Evolutionary conservation across 1,139 yeast species (phyloP).

Genomic region (Blastobotrys apis): DNA sequence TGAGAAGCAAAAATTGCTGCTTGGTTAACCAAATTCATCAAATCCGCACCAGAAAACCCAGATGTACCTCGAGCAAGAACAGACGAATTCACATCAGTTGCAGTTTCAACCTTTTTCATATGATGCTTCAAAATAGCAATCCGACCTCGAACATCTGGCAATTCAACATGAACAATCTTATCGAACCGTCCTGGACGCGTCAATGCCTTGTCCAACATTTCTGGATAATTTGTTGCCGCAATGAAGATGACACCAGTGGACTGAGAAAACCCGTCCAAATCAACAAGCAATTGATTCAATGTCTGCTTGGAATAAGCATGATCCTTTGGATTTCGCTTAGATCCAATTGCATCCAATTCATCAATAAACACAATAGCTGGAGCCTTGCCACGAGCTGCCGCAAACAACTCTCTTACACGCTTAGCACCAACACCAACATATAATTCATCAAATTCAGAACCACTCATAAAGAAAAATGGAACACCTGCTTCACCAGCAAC

Average conservation of each 20-base stretch:
- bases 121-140: slow-evolving; percentile 88
- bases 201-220: slow-evolving; percentile 90
- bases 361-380: slow-evolving; percentile 97
- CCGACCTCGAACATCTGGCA: slow-evolving; percentile 98
- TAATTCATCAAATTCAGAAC: slow-evolving; percentile 95
- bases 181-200: slow-evolving; percentile 99
- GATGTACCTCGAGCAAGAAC: slow-evolving; percentile 95
- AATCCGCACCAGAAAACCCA: slow-evolving; percentile 95
- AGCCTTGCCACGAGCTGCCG: slow-evolving; percentile 89
- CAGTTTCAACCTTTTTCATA: slow-evolving; percentile 82
- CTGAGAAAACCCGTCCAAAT: slow-evolving; percentile 93
- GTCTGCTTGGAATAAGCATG: slow-evolving; percentile 98
- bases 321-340: slow-evolving; percentile 93
- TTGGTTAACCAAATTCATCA: slow-evolving; percentile 91
- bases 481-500: slow-evolving; percentile 99
- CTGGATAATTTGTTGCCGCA: slow-evolving; percentile 98
- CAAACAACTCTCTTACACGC: slow-evolving; percentile 88
- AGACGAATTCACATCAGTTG: slow-evolving; percentile 80
- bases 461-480: slow-evolving; percentile 97
- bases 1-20: slow-evolving; percentile 98
- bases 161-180: slow-evolving; percentile 88
- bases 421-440: slow-evolving; percentile 99
- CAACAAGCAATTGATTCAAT: slow-evolving; percentile 89
- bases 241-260: slow-evolving; percentile 89
- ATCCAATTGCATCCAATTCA: slow-evolving; percentile 97